Conservation (phyloP, 768 basidiomycete genomes). For the Lepiota brunneoincarnata region DNA sequence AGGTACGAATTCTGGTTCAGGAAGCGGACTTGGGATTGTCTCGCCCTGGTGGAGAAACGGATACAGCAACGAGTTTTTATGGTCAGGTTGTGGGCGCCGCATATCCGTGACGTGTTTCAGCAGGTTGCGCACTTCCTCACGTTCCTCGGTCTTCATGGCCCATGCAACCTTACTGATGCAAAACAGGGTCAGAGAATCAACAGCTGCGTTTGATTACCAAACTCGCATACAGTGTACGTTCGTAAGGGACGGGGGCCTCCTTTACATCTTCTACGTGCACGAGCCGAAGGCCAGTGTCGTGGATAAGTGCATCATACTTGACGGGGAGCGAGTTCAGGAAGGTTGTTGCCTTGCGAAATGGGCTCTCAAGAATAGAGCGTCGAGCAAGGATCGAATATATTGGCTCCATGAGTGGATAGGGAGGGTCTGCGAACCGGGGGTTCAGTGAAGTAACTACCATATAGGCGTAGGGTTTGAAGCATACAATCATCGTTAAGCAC, state of each 20-base stretch:
- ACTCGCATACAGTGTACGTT: slow-evolving; percentile 23
- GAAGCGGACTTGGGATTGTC: neutral
- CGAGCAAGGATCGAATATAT: slow-evolving; percentile 45
- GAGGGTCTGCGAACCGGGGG: slow-evolving; percentile 2
- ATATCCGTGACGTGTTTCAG: slow-evolving; percentile 3
- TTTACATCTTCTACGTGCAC: slow-evolving; percentile 25
- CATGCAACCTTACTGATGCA: slow-evolving; percentile 7
- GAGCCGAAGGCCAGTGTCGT: slow-evolving; percentile 10
- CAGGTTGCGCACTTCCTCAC: neutral
- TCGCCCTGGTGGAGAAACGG: slow-evolving; percentile 14
- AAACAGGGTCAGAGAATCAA: neutral
- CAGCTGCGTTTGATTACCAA: neutral
- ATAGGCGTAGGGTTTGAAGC: slow-evolving; percentile 10
- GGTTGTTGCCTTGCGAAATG: slow-evolving; percentile 27
- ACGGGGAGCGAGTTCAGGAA: neutral
- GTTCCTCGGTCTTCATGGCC: neutral
- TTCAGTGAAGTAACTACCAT: neutral
- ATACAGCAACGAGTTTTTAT: slow-evolving; percentile 26
- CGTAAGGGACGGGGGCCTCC: slow-evolving; percentile 14
- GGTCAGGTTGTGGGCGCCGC: slow-evolving; percentile 4
- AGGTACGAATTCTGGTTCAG: slow-evolving; percentile 24
- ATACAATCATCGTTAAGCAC: slow-evolving; percentile 34
- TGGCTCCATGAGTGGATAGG: slow-evolving; percentile 22
- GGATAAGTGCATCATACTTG: neutral
- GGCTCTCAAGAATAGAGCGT: slow-evolving; percentile 45